A percentile compares a stretch with the other conserved stretches of the same genome.
Conservation (phyloP, 345 rosid genomes). For the Dipteronia dyeriana region DNA sequence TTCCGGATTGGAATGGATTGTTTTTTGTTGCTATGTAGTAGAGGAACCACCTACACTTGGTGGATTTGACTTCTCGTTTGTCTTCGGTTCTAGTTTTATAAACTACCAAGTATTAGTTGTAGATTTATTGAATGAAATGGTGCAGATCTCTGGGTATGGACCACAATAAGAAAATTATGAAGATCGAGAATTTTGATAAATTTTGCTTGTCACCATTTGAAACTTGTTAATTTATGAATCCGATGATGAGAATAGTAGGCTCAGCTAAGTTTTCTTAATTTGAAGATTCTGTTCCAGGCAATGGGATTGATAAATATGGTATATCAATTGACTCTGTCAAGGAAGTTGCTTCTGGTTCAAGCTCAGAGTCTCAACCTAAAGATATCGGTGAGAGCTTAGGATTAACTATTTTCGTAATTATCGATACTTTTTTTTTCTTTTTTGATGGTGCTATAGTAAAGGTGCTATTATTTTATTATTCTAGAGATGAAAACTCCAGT, state of each 20-base stretch:
- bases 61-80: not conserved
- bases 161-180: not conserved
- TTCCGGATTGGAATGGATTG: not conserved
- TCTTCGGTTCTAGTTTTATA: not conserved
- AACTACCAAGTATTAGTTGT: not conserved
- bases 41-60: not conserved
- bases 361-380: slow-evolving; percentile 28
- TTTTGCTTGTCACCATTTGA: not conserved
- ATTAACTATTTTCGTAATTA: not conserved
- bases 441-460: not conserved
- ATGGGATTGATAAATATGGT: slow-evolving; percentile 29
- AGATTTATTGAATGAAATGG: not conserved
- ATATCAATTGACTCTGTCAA: slow-evolving; percentile 29
- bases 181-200: not conserved
- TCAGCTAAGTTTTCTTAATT: not conserved
- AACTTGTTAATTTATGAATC: slow-evolving; percentile 1
- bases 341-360: slow-evolving; percentile 26
- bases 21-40: not conserved
- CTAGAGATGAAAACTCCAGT: slow-evolving; percentile 45
- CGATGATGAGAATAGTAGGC: not conserved
- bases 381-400: slow-evolving; percentile 31
- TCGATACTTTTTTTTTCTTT: not conserved
- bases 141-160: not conserved
- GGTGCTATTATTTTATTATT: not conserved
- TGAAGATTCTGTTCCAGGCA: slow-evolving; percentile 28